Percentiles rank a stretch among this genome's conserved stretches.
These are phyloP conservation scores for Arabidopsis hybrid DNA, from an alignment of 441 rosid species.

Conservation along the genomic window DNA sequence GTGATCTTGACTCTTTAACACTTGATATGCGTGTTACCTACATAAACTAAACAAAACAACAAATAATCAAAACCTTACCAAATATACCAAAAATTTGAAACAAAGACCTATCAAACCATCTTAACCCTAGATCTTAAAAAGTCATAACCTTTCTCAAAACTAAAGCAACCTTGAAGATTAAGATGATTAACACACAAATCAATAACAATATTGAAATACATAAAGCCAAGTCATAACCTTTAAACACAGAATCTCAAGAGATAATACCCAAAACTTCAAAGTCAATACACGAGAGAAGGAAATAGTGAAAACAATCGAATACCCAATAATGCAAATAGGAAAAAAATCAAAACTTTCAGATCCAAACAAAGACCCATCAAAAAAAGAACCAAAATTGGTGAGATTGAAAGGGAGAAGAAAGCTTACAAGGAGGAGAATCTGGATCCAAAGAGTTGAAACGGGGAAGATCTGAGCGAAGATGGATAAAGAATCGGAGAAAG, in stretches of 20 bases:
- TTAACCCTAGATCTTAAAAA: constrained; percentile 14
- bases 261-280: constrained; percentile 9
- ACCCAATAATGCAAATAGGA: constrained; percentile 15
- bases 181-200: neutral
- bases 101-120: neutral
- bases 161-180: neutral
- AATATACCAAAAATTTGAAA: neutral
- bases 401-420: constrained; percentile 35
- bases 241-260: neutral
- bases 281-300: constrained; percentile 14
- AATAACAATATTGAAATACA: too few relatives aligned
- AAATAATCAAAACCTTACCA: neutral
- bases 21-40: constrained; percentile 45
- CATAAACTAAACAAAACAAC: constrained; percentile 34
- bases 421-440: constrained; percentile 67
- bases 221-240: neutral
- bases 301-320: neutral
- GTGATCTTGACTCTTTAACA: constrained; percentile 44
- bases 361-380: constrained; percentile 1
- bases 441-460: constrained; percentile 55
- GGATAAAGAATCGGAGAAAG: constrained; percentile 37
- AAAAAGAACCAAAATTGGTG: neutral
- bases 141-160: neutral
- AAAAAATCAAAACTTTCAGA: constrained; percentile 19
- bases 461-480: constrained; percentile 52